These are phyloP conservation scores for Eimeria brunetti DNA, from an alignment of 169 alveolate species.

Conservation along the genomic window DNA sequence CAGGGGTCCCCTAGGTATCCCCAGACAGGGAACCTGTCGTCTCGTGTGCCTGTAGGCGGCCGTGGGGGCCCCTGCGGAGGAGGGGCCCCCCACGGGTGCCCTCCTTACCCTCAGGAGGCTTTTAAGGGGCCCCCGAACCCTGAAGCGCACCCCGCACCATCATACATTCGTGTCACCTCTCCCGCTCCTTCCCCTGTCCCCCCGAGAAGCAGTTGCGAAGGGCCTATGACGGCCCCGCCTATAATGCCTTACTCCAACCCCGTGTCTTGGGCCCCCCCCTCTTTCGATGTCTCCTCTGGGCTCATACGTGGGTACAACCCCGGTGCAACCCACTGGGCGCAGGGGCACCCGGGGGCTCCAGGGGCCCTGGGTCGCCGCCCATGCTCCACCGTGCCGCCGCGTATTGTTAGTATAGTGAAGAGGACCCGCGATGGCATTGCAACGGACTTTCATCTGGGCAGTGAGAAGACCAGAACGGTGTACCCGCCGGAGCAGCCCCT, in stretches of 20 bases:
- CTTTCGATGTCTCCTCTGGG: background rate
- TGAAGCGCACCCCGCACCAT: background rate
- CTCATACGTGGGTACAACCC: background rate
- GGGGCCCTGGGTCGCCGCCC: background rate
- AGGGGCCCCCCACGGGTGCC: background rate
- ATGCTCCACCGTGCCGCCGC: background rate
- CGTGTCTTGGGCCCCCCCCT: background rate
- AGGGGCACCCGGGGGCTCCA: background rate
- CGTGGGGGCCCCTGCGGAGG: background rate
- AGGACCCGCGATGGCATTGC: slow-evolving; percentile 43
- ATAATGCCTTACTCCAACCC: background rate
- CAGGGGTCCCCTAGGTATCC: background rate
- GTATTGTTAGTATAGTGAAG: slow-evolving; percentile 13
- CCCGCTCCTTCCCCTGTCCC: background rate
- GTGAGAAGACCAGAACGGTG: slow-evolving; percentile 27
- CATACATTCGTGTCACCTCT: background rate
- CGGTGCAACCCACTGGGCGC: background rate
- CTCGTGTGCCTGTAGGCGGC: background rate
- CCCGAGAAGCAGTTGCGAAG: background rate
- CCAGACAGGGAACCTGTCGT: background rate
- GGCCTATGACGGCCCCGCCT: background rate
- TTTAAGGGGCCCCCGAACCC: background rate
- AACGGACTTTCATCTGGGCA: background rate
- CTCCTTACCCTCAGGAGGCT: background rate
- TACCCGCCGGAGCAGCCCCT: slow-evolving; percentile 50